A percentile compares a stretch with the other conserved stretches of the same genome.
phyloP scores from a whole-genome alignment of 495 filamentous ascomycete genomes.

The Tuber aestivum region DNA sequence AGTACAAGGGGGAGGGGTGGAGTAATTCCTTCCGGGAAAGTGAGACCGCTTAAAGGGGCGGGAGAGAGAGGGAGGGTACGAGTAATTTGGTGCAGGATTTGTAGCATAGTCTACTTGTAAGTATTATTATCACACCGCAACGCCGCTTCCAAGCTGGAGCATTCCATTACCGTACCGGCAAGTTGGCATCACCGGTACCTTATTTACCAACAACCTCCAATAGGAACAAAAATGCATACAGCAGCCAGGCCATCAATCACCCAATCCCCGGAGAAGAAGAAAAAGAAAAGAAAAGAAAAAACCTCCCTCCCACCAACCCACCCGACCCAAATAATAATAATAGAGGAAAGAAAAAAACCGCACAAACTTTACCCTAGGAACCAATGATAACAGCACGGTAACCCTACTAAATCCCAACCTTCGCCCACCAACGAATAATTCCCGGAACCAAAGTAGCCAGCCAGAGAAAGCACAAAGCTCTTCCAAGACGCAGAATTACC shows the following conservation, averaged over 20 bases:
- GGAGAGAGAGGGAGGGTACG: background rate
- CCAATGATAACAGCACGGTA: constrained; percentile 2
- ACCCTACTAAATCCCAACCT: background rate
- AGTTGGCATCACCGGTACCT: background rate
- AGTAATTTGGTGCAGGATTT: background rate
- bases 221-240: too few relatives aligned
- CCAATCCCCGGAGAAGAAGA: background rate
- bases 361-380: background rate
- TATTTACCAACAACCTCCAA: too few relatives aligned
- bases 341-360: background rate
- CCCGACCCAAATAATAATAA: too few relatives aligned
- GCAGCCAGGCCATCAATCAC: too few relatives aligned
- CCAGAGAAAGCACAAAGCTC: too few relatives aligned
- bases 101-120: too few relatives aligned
- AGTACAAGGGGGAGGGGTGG: background rate
- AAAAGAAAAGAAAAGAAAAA: background rate
- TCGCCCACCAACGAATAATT: constrained; percentile 1
- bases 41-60: background rate
- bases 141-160: background rate
- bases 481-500: too few relatives aligned
- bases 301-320: too few relatives aligned
- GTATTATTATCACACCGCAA: background rate
- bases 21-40: background rate
- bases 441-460: background rate
- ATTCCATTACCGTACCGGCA: background rate